Base-by-base conservation (phyloP, 2,329 filamentous ascomycete species). In the Fusarium praegraminearum region DNA sequence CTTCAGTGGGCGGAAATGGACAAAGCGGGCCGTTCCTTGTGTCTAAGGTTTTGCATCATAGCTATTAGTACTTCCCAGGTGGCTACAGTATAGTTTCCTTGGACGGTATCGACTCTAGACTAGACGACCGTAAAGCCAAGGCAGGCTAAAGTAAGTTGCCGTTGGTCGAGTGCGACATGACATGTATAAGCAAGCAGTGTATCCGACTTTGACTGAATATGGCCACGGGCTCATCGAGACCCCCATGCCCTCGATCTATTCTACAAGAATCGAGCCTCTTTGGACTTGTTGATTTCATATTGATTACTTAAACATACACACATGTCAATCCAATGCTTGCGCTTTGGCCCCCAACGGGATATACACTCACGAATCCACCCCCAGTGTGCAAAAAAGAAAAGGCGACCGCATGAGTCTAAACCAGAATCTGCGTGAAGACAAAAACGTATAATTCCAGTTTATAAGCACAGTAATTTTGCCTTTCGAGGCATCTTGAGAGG, bases 1-100 rank as follows among this genome's bases (percentile, higher is more conserved):
- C 16, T 50, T 51, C 11, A 44, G 41, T 53, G 57, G 38, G 44
- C 64, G 45, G 50, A 43, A 16, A 44, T 57, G 28, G 57, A 28
- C 36, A 57, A 11, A 56, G 57, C 67, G 67, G 67, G 62, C 67
- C 67, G 67, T 62, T 44, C 62, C 67, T 70, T 70, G 41, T 54
- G 67, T 70, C 57, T 63, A 54, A 57, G 54, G 44, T 40, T 44
- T 55, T 52, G 43, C 26, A 50, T 58, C 44, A 28, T 36, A 38
- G 3, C 8, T 33, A 32, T 22, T 38, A 50, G 18, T 53, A 43
- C 50, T 53, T 55, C 43, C 24, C 52, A 63, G 56, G 46, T 22
- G 36, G 36, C 35, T 51, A 28, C 22, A 46, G 44, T 35, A 24
- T n/a, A 41, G 44, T 50, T 32, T 56, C 32, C n/a, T 26, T 32